Base-by-base conservation (phyloP, 192 early-diverging fungal genomes). In the Piromyces finnis region DNA sequence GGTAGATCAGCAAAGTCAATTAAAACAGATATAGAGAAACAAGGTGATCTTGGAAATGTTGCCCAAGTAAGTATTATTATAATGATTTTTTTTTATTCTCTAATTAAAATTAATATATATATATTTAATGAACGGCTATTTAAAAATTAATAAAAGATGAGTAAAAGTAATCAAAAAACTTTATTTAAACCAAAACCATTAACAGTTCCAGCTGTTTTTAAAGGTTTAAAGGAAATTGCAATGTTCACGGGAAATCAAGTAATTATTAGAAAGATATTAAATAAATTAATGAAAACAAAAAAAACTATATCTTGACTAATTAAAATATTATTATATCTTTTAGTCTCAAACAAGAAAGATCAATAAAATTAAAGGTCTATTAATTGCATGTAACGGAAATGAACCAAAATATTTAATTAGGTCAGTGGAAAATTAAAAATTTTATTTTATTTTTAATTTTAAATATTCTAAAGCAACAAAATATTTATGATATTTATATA, bases 341-440 rank as follows among this genome's bases (percentile, higher is more conserved):
- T 84, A 94, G 92, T 94, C 93, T 0, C 93, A 94, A 86, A 85
- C 87, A 29, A 87, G 87, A 80, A 98, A 97, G 82, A 85, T 92
- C 28, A 87, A 88, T 28, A 89, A 91, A 81, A 98, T 98, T 39
- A 88, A 89, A 16, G 87, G 88, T 12, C 83, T 98, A 35, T 84
- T 98, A 39, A 91, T 91, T 16, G 86, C 92, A 15, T 96, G 94
- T 84, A 82, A 86, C 77, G 91, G 88, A 22, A 92, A 87, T 79
- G 95, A 98, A 85, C 90, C 95, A 29, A 96, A 95, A 83, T 98
- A 90, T 81, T 84, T 98, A 68, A 95, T 96, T 77, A 85, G 95
- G 88, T 92, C 81, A 27, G 30, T n/a, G n/a, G n/a, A n/a, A n/a
- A n/a, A n/a, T n/a, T n/a, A n/a, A n/a, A n/a, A n/a, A n/a, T n/a